Evolutionary conservation across 2,329 filamentous ascomycete genomes (phyloP).

Genomic region (Ascochyta fabae): DNA sequence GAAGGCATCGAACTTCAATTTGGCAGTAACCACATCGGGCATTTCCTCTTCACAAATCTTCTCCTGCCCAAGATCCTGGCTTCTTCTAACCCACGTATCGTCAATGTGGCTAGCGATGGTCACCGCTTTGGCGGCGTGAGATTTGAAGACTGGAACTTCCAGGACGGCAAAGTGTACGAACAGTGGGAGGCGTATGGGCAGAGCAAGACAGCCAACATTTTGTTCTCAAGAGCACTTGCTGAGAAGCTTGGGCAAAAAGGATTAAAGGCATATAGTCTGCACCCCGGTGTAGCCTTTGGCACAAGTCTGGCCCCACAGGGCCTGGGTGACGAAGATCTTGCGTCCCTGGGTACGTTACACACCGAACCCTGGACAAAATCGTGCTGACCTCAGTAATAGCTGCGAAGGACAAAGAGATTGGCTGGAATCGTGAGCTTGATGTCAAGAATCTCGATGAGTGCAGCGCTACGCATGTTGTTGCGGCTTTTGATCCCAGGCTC

Average conservation of each 20-base stretch:
- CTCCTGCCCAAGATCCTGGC: conserved; percentile 53
- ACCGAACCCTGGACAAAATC: too few species aligned
- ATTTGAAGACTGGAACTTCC: conserved; percentile 54
- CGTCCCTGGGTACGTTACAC: conserved; percentile 20
- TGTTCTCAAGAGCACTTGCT: conserved; percentile 35
- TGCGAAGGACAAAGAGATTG: conserved; percentile 26
- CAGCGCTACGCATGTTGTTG: conserved; percentile 39
- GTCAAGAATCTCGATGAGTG: conserved; percentile 38
- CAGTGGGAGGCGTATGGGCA: conserved; percentile 57
- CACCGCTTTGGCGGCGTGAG: conserved; percentile 50
- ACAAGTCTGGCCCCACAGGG: conserved; percentile 30
- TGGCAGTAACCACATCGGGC: conserved; percentile 58
- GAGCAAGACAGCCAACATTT: conserved; percentile 60
- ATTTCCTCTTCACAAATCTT: conserved; percentile 56
- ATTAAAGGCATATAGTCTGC: conserved; percentile 36
- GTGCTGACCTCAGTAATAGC: conserved; percentile 13
- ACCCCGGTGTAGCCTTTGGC: conserved; percentile 37
- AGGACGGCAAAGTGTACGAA: conserved; percentile 50
- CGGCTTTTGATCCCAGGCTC: conserved; percentile 39
- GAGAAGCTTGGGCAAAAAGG: conserved; percentile 31
- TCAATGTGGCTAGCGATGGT: conserved; percentile 53
- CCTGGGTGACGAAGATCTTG: conserved; percentile 30
- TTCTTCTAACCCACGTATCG: conserved; percentile 43
- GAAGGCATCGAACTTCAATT: conserved; percentile 52
- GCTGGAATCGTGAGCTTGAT: conserved; percentile 29